These are phyloP conservation scores for Gossypium laxum DNA, from an alignment of 441 rosid genomes.

Conservation along the genomic window DNA sequence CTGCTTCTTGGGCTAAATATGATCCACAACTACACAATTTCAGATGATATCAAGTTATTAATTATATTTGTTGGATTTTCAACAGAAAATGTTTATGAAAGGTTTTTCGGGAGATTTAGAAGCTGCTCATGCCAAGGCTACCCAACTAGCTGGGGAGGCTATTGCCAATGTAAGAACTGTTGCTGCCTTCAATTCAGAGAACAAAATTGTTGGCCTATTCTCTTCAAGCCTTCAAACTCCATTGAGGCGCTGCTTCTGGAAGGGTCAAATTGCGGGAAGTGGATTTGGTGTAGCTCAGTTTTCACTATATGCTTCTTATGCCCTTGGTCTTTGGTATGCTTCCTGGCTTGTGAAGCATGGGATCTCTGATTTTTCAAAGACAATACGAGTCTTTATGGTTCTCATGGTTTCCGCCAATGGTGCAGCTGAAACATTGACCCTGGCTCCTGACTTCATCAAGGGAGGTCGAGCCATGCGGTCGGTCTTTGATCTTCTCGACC, in stretches of 20 bases:
- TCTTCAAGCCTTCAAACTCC: slow-evolving; percentile 65
- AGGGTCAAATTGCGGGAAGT: slow-evolving; percentile 95
- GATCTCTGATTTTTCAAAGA: slow-evolving; percentile 92
- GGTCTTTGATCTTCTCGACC: slow-evolving; percentile 86
- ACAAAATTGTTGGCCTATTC: slow-evolving; percentile 74
- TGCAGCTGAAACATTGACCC: slow-evolving; percentile 89
- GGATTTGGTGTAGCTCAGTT: slow-evolving; percentile 94
- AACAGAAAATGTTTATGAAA: slow-evolving; percentile 95
- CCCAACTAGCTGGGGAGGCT: slow-evolving; percentile 96
- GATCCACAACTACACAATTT: neutral
- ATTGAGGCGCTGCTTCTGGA: slow-evolving; percentile 85
- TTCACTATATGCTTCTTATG: slow-evolving; percentile 80
- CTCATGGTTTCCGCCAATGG: slow-evolving; percentile 98
- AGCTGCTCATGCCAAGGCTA: slow-evolving; percentile 84
- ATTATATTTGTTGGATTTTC: slow-evolving; percentile 12
- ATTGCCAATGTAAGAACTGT: slow-evolving; percentile 90
- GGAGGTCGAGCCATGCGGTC: slow-evolving; percentile 94
- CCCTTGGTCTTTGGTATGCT: slow-evolving; percentile 95
- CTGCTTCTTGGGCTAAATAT: neutral
- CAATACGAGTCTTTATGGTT: slow-evolving; percentile 93
- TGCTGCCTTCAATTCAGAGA: slow-evolving; percentile 90
- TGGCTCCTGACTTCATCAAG: slow-evolving; percentile 97
- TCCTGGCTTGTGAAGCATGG: slow-evolving; percentile 99
- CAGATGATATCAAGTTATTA: neutral
- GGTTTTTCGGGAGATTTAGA: slow-evolving; percentile 97